Conservation (phyloP, 2,329 filamentous ascomycete species). For the Chrysosporium keratinophilum region DNA sequence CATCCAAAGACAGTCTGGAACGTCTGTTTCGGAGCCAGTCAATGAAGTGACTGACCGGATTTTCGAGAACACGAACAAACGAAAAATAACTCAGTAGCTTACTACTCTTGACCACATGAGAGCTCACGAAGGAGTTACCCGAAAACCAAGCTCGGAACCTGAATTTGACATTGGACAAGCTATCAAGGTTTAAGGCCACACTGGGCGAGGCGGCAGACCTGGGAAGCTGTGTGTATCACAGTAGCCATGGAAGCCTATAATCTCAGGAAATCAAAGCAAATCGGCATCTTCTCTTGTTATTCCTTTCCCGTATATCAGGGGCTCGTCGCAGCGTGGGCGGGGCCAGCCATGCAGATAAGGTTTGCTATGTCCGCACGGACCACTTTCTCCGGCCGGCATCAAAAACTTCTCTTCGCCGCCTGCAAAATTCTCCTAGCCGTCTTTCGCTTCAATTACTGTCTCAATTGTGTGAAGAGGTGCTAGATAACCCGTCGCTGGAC, state of each 20-base stretch:
- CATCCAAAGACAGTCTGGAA: no score
- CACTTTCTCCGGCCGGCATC: background rate
- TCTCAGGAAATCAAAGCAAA: background rate
- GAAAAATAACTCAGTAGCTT: no score
- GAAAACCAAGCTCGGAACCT: no score
- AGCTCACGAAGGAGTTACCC: no score
- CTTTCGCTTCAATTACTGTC: background rate
- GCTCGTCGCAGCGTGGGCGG: background rate
- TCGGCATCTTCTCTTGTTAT: background rate
- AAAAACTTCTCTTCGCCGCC: constrained; percentile 16
- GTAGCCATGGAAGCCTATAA: no score
- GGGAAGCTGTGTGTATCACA: background rate
- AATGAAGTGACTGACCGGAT: no score
- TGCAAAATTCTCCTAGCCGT: constrained; percentile 18
- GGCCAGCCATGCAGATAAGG: background rate
- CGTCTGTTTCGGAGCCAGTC: no score
- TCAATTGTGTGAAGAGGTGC: background rate
- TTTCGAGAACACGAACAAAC: no score
- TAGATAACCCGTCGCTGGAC: background rate
- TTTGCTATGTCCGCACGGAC: constrained; percentile 11
- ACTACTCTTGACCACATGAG: no score
- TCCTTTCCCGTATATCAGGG: background rate
- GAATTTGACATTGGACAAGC: no score
- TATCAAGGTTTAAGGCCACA: no score
- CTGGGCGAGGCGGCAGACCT: background rate